Evolutionary conservation across 2,329 filamentous ascomycete genomes (phyloP).

Genomic region (Reticulascus tulasneorum): DNA sequence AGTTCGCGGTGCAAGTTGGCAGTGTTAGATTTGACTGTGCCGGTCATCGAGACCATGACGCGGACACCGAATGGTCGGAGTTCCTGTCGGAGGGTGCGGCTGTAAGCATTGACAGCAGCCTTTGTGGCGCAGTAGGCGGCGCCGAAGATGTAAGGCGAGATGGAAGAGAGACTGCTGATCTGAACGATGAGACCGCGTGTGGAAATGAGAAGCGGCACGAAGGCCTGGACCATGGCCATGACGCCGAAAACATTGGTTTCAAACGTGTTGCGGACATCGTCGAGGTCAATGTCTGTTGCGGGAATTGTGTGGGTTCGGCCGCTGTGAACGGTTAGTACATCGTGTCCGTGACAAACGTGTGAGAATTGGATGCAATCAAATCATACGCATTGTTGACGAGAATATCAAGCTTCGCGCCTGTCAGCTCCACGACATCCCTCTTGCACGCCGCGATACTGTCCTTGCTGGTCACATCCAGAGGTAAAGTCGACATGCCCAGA

Average conservation of each 20-base stretch:
- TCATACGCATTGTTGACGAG: constrained; percentile 57
- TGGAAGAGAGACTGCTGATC: constrained; percentile 47
- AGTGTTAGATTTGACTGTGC: constrained; percentile 49
- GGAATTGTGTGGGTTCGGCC: constrained; percentile 49
- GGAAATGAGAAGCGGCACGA: constrained; percentile 44
- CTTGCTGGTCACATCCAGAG: constrained; percentile 50
- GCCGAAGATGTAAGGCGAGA: constrained; percentile 50
- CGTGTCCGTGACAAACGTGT: neutral
- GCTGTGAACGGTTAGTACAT: constrained; percentile 22
- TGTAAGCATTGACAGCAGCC: constrained; percentile 50
- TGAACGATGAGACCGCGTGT: constrained; percentile 51
- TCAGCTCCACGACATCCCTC: constrained; percentile 41
- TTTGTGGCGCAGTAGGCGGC: constrained; percentile 53
- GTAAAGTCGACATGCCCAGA: constrained; percentile 44
- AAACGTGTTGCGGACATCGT: constrained; percentile 49
- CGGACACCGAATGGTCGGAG: constrained; percentile 50
- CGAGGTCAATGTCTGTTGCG: constrained; percentile 47
- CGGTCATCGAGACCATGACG: constrained; percentile 54
- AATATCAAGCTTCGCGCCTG: constrained; percentile 51
- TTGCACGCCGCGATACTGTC: constrained; percentile 47
- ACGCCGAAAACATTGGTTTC: constrained; percentile 56
- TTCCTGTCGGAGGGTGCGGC: constrained; percentile 49
- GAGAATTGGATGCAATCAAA: neutral
- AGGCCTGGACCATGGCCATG: constrained; percentile 52
- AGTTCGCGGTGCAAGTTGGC: constrained; percentile 37